Percentiles rank a stretch among this genome's conserved stretches.
Evolutionary conservation across 2,329 filamentous ascomycete genomes (phyloP).

Genomic region (Penicillium sp.): DNA sequence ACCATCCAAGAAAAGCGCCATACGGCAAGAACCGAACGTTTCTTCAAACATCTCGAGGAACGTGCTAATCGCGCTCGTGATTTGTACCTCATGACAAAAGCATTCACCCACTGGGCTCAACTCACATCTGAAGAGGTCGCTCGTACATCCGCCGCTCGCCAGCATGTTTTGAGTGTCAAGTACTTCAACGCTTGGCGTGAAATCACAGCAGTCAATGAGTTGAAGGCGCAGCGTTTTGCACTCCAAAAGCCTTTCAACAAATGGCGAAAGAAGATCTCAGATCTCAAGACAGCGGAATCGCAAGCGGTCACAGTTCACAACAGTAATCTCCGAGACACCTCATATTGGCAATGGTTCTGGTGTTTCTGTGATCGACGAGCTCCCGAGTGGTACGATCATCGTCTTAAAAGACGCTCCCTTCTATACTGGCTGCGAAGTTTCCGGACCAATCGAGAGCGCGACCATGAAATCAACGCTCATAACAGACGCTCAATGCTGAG

Average conservation of each 20-base stretch:
- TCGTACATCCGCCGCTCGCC: conserved; percentile 65
- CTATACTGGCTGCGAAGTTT: conserved; percentile 42
- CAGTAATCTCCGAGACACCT: conserved; percentile 29
- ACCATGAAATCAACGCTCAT: conserved; percentile 37
- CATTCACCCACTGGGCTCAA: conserved; percentile 68
- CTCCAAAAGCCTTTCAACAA: conserved; percentile 53
- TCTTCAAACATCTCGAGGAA: conserved; percentile 56
- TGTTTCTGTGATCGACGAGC: conserved; percentile 44
- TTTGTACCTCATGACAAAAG: conserved; percentile 62
- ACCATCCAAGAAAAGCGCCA: conserved; percentile 43
- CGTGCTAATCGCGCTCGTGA: conserved; percentile 64
- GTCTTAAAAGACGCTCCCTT: conserved; percentile 42
- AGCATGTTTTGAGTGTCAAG: conserved; percentile 67
- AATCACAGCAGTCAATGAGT: conserved; percentile 61
- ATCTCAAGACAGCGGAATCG: conserved; percentile 35
- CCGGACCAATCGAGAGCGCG: conserved; percentile 40
- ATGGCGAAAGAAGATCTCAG: conserved; percentile 50
- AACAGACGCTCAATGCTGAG: conserved; percentile 29
- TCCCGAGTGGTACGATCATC: conserved; percentile 43
- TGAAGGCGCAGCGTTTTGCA: conserved; percentile 52
- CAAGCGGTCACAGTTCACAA: conserved; percentile 33
- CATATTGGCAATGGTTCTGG: conserved; percentile 48
- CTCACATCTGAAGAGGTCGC: conserved; percentile 63
- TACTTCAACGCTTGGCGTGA: conserved; percentile 69
- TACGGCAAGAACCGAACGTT: conserved; percentile 49